Conservation (phyloP, 2,329 filamentous ascomycete species). For the Thelonectria rubi region DNA sequence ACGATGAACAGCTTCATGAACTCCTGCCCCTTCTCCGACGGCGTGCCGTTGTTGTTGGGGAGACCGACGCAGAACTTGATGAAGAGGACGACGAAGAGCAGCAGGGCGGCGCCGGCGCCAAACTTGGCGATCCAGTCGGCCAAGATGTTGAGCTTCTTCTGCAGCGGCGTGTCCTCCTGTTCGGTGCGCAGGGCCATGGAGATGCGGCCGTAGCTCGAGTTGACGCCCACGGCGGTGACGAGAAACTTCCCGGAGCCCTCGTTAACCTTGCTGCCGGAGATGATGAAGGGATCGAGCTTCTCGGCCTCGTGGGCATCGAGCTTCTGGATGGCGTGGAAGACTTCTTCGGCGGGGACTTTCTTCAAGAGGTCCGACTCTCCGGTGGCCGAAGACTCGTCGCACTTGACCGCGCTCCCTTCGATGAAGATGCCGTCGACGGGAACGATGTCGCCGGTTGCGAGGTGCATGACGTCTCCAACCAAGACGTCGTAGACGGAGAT, state of each 20-base stretch:
- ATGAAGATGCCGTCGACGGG: slow-evolving; percentile 78
- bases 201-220: slow-evolving; percentile 64
- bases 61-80: slow-evolving; percentile 78
- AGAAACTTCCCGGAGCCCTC: slow-evolving; percentile 64
- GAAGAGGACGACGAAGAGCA: slow-evolving; percentile 80
- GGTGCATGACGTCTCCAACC: slow-evolving; percentile 74
- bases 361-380: slow-evolving; percentile 78
- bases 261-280: slow-evolving; percentile 64
- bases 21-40: slow-evolving; percentile 64
- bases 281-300: slow-evolving; percentile 72
- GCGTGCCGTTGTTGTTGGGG: slow-evolving; percentile 55
- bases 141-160: slow-evolving; percentile 59
- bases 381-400: slow-evolving; percentile 78
- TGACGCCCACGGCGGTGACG: slow-evolving; percentile 63
- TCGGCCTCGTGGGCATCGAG: slow-evolving; percentile 50
- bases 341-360: slow-evolving; percentile 69
- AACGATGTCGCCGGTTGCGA: slow-evolving; percentile 75
- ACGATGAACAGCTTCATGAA: slow-evolving; percentile 73
- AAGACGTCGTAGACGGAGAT: slow-evolving; percentile 73
- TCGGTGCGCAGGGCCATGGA: slow-evolving; percentile 64
- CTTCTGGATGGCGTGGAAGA: slow-evolving; percentile 62
- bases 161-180: slow-evolving; percentile 62
- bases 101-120: slow-evolving; percentile 71
- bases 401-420: slow-evolving; percentile 61
- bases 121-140: slow-evolving; percentile 49